These are phyloP conservation scores for Crithidia expoeki DNA, from an alignment of 208 protist genomes.

Conservation along the genomic window DNA sequence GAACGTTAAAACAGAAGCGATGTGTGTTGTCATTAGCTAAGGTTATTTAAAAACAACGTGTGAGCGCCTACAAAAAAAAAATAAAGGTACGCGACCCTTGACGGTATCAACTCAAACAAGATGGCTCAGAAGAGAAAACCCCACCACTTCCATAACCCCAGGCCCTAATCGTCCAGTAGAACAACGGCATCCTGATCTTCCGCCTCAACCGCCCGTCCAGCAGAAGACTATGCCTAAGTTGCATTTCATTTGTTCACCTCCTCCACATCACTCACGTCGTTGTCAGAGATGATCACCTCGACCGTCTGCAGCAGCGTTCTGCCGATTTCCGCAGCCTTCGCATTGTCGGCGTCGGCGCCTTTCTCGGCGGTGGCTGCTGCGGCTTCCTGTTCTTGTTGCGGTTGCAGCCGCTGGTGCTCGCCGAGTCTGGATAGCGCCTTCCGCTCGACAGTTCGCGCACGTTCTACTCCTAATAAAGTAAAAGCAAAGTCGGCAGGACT, in stretches of 20 bases:
- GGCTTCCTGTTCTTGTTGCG: not conserved
- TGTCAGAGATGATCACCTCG: conserved; percentile 1
- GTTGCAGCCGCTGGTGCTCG: not conserved
- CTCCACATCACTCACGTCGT: conserved; percentile 8
- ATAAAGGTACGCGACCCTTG: no score
- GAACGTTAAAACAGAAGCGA: no score
- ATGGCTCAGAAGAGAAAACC: no score
- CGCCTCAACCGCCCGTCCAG: not conserved
- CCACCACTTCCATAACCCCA: not conserved
- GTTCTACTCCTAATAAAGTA: conserved; percentile 25
- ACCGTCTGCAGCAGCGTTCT: not conserved
- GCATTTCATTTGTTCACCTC: not conserved
- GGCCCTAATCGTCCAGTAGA: conserved; percentile 11
- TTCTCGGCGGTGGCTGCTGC: not conserved
- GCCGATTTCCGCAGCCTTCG: no score
- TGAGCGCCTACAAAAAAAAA: no score
- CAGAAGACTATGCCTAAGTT: not conserved
- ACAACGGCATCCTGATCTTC: conserved; percentile 14
- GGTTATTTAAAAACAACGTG: no score
- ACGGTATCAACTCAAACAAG: no score
- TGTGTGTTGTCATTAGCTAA: no score
- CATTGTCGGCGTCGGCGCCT: not conserved
- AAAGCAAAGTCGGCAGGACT: not conserved
- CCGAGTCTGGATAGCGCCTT: conserved; percentile 14
- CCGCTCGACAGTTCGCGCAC: conserved; percentile 22